A percentile compares a stretch with the other conserved stretches of the same genome.
These are phyloP conservation scores for Daphne laureola DNA, from an alignment of 441 rosid genomes.

Conservation along the genomic window DNA sequence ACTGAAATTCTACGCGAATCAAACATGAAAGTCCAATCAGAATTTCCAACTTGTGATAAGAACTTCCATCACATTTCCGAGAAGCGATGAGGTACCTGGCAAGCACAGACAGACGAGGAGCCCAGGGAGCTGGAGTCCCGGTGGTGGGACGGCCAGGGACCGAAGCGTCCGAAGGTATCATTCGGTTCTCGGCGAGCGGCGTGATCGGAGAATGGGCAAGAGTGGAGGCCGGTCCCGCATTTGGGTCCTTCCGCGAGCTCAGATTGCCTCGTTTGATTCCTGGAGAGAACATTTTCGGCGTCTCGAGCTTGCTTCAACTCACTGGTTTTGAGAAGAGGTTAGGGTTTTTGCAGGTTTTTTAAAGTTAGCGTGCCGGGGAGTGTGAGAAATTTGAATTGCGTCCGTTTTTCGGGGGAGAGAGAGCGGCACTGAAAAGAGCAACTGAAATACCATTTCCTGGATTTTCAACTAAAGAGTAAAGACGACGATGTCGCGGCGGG, in stretches of 20 bases:
- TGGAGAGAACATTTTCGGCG: conserved; percentile 64
- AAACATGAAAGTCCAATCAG: background rate
- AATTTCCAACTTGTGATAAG: background rate
- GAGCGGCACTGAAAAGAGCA: no score
- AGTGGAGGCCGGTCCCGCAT: conserved; percentile 21
- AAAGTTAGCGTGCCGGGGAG: background rate
- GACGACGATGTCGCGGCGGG: no score
- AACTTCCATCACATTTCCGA: background rate
- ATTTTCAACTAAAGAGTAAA: no score
- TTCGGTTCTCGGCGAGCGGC: conserved; percentile 36
- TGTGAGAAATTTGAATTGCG: conserved; percentile 13
- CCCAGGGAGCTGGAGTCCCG: conserved; percentile 95
- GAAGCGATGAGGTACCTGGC: conserved; percentile 45
- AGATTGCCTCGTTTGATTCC: conserved; percentile 41
- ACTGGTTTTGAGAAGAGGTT: conserved; percentile 3
- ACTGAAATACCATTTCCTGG: no score
- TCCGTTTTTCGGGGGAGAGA: background rate
- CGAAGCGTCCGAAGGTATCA: conserved; percentile 19
- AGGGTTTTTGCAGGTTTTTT: conserved; percentile 13
- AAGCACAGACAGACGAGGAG: conserved; percentile 81
- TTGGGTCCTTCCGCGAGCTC: conserved; percentile 40
- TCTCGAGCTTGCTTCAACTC: conserved; percentile 4
- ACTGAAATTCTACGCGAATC: background rate
- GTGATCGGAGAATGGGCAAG: conserved; percentile 50
- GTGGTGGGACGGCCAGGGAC: conserved; percentile 60